Evolutionary conservation across 2,329 filamentous ascomycete genomes (phyloP).

Genomic region (Myotisia sp.): DNA sequence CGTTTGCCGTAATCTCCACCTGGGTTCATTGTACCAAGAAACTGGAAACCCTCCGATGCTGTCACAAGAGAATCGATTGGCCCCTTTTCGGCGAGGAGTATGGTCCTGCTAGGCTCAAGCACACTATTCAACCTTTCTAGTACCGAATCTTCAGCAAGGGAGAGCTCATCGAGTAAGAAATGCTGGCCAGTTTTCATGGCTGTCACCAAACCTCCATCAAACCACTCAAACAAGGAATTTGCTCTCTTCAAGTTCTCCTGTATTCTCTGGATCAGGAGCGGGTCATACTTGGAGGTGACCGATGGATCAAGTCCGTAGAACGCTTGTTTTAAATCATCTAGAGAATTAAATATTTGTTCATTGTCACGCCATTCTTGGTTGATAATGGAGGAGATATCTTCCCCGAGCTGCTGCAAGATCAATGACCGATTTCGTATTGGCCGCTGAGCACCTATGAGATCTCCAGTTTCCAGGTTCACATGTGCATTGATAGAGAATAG

Average conservation of each 20-base stretch:
- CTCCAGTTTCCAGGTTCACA: conserved; percentile 93
- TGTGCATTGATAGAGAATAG: conserved; percentile 92
- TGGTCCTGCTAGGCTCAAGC: conserved; percentile 70
- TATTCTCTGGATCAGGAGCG: conserved; percentile 31
- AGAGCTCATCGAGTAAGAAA: conserved; percentile 95
- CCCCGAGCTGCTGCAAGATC: conserved; percentile 50
- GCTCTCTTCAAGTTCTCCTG: conserved; percentile 44
- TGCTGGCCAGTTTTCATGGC: conserved; percentile 83
- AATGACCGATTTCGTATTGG: conserved; percentile 73
- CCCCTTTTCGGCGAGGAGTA: conserved; percentile 89
- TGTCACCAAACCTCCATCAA: conserved; percentile 80
- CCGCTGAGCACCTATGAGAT: conserved; percentile 88
- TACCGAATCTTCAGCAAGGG: conserved; percentile 91
- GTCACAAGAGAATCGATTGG: conserved; percentile 65
- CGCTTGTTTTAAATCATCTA: conserved; percentile 43
- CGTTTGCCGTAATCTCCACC: conserved; percentile 97
- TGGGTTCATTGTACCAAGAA: conserved; percentile 97
- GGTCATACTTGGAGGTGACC: conserved; percentile 35
- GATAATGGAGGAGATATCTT: conserved; percentile 42
- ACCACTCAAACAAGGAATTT: conserved; percentile 90
- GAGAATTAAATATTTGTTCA: conserved; percentile 22
- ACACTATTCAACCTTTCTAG: conserved; percentile 93
- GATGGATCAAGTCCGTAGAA: conserved; percentile 43
- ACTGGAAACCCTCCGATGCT: conserved; percentile 71
- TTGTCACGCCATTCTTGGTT: conserved; percentile 18